These are phyloP conservation scores for Fusarium nodosum DNA, from an alignment of 2,329 filamentous ascomycete species.

Conservation along the genomic window DNA sequence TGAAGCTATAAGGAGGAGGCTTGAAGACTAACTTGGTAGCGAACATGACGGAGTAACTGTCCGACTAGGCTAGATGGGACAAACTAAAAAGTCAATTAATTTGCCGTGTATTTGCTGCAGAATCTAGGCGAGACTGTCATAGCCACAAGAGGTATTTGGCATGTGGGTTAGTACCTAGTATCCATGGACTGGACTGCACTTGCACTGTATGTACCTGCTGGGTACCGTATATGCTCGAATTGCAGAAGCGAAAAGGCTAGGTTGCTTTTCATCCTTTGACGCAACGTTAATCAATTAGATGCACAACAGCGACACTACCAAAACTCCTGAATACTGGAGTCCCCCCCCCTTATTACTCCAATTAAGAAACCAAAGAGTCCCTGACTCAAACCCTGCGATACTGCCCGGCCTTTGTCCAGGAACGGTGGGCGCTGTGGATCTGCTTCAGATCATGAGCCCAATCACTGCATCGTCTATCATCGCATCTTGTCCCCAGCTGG, in stretches of 20 bases:
- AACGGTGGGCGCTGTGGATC: conserved; percentile 47
- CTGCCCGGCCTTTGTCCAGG: conserved; percentile 42
- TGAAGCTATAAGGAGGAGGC: conserved; percentile 31
- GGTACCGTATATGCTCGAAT: neutral
- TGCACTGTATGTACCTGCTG: neutral
- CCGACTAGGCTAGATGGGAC: conserved; percentile 19
- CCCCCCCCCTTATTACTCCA: conserved; percentile 21
- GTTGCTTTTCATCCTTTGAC: conserved; percentile 20
- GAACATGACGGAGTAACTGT: conserved; percentile 36
- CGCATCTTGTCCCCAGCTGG: conserved; percentile 38
- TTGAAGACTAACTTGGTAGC: conserved; percentile 25
- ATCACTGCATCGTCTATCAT: conserved; percentile 32
- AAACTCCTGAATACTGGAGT: conserved; percentile 43
- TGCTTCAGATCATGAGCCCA: conserved; percentile 31
- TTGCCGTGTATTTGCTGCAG: conserved; percentile 7
- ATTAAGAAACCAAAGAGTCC: conserved; percentile 39
- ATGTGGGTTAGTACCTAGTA: no score
- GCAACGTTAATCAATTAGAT: conserved; percentile 41
- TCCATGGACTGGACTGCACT: no score
- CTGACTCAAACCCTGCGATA: conserved; percentile 48
- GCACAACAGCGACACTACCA: conserved; percentile 36
- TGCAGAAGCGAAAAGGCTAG: conserved; percentile 1
- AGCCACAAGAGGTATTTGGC: neutral
- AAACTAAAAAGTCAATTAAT: conserved; percentile 20
- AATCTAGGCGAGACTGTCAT: conserved; percentile 3